These are phyloP conservation scores for Limnomonas spitsbergensis DNA, from an alignment of 139 green algal genomes.

Conservation along the genomic window DNA sequence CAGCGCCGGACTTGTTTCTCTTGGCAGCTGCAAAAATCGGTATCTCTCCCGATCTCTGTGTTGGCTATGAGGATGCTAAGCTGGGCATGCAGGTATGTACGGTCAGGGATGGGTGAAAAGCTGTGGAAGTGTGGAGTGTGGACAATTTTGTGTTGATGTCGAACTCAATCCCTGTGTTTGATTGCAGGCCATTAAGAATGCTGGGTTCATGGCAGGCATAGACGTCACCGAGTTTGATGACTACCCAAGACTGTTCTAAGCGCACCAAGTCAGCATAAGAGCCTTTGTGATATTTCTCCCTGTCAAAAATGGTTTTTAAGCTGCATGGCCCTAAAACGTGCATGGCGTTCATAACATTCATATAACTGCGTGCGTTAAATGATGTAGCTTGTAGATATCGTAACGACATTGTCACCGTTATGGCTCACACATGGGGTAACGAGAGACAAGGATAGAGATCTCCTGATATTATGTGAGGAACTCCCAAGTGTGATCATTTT, in stretches of 20 bases:
- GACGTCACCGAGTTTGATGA: neutral
- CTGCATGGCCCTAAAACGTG: neutral
- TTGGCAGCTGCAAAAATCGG: slow-evolving; percentile 37
- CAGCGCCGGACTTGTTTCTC: slow-evolving; percentile 47
- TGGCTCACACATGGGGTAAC: too few species aligned
- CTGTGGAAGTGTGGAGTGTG: neutral
- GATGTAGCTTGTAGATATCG: neutral
- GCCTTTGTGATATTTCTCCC: too few species aligned
- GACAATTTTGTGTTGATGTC: neutral
- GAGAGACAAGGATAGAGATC: too few species aligned
- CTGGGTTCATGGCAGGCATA: neutral
- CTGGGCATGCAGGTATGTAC: slow-evolving; percentile 27
- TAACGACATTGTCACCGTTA: neutral
- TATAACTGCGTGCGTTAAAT: neutral
- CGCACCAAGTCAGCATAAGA: too few species aligned
- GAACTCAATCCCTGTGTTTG: neutral
- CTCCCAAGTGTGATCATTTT: too few species aligned
- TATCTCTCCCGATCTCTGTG: slow-evolving; percentile 32
- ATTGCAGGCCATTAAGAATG: slow-evolving; percentile 4
- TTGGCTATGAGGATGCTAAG: slow-evolving; percentile 45
- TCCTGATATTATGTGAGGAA: too few species aligned
- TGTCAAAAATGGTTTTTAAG: too few species aligned
- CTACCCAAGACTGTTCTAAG: neutral
- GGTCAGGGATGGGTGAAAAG: too few species aligned
- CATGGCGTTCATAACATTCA: neutral